Evolutionary conservation across 2,329 filamentous ascomycete species (phyloP).

Genomic region (Geosmithia putterillii): DNA sequence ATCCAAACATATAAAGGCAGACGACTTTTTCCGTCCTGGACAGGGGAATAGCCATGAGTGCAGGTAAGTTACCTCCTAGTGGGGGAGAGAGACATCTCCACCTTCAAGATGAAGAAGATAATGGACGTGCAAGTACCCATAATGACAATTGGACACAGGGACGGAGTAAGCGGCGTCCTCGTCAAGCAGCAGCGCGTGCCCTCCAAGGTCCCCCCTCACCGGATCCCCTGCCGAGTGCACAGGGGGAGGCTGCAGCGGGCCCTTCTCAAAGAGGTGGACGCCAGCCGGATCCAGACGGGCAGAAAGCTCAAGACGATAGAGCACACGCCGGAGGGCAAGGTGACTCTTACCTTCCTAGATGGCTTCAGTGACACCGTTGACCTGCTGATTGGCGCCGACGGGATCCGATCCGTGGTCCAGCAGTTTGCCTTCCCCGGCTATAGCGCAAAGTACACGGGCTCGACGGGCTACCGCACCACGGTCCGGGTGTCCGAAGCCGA

Average conservation of each 20-base stretch:
- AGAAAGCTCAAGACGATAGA: slow-evolving; percentile 28
- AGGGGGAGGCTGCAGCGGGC: slow-evolving; percentile 33
- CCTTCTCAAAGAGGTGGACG: slow-evolving; percentile 30
- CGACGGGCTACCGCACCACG: slow-evolving; percentile 18
- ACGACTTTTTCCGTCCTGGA: slow-evolving; percentile 14
- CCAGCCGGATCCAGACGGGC: slow-evolving; percentile 26
- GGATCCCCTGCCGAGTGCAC: slow-evolving; percentile 13
- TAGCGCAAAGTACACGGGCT: slow-evolving; percentile 28
- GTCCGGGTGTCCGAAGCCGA: slow-evolving; percentile 11
- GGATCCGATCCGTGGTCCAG: slow-evolving; percentile 34
- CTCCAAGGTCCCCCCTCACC: slow-evolving; percentile 10
- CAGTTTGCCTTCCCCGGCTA: slow-evolving; percentile 27
- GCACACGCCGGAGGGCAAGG: slow-evolving; percentile 19
- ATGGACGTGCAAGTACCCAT: too few species aligned
- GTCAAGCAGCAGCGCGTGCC: slow-evolving; percentile 10
- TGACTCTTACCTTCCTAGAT: slow-evolving; percentile 32
- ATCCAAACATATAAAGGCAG: slow-evolving; percentile 15
- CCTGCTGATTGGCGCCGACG: slow-evolving; percentile 38
- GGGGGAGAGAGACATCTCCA: too few species aligned
- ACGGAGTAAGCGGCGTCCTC: slow-evolving; percentile 17
- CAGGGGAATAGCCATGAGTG: slow-evolving; percentile 12
- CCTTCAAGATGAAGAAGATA: not conserved
- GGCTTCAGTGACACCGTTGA: slow-evolving; percentile 24
- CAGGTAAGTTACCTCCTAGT: slow-evolving; percentile 5
- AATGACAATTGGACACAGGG: slow-evolving; percentile 7